Conservation (phyloP, 2,329 filamentous ascomycete species). For the Talaromyces sp. region DNA sequence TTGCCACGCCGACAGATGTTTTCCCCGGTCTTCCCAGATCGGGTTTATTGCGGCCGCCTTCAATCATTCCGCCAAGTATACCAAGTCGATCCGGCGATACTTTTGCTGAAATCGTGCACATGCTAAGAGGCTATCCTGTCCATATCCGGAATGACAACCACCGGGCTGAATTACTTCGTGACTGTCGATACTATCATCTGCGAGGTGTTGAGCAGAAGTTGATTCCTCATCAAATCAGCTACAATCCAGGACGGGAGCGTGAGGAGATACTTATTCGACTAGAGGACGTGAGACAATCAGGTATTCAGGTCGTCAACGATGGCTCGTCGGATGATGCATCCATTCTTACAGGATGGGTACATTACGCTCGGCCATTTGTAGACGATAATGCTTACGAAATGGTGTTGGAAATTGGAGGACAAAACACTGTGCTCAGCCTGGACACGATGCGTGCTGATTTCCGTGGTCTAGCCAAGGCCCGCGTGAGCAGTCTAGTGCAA, state of each 20-base stretch:
- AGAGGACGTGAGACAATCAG: conserved; percentile 83
- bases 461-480: conserved; percentile 61
- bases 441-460: conserved; percentile 60
- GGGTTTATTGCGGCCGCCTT: conserved; percentile 75
- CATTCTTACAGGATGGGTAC: conserved; percentile 52
- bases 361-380: conserved; percentile 80
- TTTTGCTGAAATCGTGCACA: conserved; percentile 74
- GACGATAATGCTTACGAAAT: conserved; percentile 69
- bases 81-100: conserved; percentile 75
- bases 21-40: conserved; percentile 80
- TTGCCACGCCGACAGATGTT: conserved; percentile 69
- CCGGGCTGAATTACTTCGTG: conserved; percentile 68
- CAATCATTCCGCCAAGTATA: conserved; percentile 75
- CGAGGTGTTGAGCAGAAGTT: conserved; percentile 85
- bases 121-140: conserved; percentile 78
- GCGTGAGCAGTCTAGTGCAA: conserved; percentile 68
- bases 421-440: conserved; percentile 56
- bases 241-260: conserved; percentile 62
- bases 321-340: conserved; percentile 18
- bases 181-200: conserved; percentile 89
- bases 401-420: conserved; percentile 70
- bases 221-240: conserved; percentile 68
- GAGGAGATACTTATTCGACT: conserved; percentile 74
- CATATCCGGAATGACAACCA: conserved; percentile 71
- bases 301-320: conserved; percentile 61